Evolutionary conservation across 768 basidiomycete species (phyloP).

Genomic region (Panaeolus cyanescens): DNA sequence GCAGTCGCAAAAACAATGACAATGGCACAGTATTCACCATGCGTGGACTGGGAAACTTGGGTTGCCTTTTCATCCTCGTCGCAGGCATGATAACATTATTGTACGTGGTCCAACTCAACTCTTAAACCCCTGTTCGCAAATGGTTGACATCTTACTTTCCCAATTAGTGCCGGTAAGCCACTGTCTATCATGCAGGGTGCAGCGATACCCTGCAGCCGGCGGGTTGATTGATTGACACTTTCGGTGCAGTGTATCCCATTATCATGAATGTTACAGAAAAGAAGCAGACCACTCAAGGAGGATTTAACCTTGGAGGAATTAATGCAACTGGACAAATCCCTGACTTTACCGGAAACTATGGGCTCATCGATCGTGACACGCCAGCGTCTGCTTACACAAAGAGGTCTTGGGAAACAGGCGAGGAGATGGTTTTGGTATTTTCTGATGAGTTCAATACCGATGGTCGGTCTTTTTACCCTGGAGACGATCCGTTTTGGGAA

Average conservation of each 20-base stretch:
- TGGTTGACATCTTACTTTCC: slow-evolving; percentile 2
- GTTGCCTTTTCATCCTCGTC: slow-evolving; percentile 63
- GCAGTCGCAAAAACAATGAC: slow-evolving; percentile 54
- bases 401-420: slow-evolving; percentile 35
- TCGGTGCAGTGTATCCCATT: slow-evolving; percentile 47
- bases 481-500: slow-evolving; percentile 67
- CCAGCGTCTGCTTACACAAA: slow-evolving; percentile 51
- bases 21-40: slow-evolving; percentile 57
- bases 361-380: slow-evolving; percentile 71
- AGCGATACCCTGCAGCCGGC: background rate
- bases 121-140: background rate
- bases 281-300: slow-evolving; percentile 38
- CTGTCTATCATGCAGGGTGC: background rate
- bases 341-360: slow-evolving; percentile 47
- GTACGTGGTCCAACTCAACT: slow-evolving; percentile 36
- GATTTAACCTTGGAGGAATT: slow-evolving; percentile 66
- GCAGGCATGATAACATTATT: slow-evolving; percentile 52
- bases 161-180: slow-evolving; percentile 39
- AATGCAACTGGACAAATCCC: slow-evolving; percentile 69
- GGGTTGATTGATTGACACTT: background rate
- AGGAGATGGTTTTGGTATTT: slow-evolving; percentile 63
- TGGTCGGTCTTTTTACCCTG: slow-evolving; percentile 71
- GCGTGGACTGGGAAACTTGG: slow-evolving; percentile 67
- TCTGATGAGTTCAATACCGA: slow-evolving; percentile 82
- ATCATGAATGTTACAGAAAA: slow-evolving; percentile 45